phyloP scores from a whole-genome alignment of 148 eudicot species.

The Oxyria digyna region DNA sequence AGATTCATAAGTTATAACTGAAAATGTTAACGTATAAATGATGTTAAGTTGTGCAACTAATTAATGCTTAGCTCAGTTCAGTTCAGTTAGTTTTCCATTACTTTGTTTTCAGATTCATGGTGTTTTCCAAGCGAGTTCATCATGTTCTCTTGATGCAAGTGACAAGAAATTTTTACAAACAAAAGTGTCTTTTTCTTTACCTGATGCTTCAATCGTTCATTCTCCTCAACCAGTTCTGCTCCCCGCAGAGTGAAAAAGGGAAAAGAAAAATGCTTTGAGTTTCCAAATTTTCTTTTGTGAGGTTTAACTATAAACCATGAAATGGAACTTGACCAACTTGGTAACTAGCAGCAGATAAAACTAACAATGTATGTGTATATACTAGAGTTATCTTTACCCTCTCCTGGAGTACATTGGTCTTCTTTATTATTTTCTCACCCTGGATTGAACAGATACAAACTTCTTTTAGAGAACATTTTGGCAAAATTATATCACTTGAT shows the following conservation, averaged over 20 bases:
- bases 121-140: too few relatives aligned
- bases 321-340: background rate
- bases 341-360: background rate
- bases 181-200: background rate
- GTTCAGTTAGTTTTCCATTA: too few relatives aligned
- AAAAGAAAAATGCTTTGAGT: too few relatives aligned
- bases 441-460: constrained; percentile 14
- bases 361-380: background rate
- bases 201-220: constrained; percentile 53
- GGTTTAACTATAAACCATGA: background rate
- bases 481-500: background rate
- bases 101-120: too few relatives aligned
- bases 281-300: too few relatives aligned
- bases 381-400: constrained; percentile 35
- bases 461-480: background rate
- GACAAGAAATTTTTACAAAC: background rate
- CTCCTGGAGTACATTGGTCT: constrained; percentile 56
- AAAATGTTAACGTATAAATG: too few relatives aligned
- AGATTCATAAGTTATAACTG: too few relatives aligned
- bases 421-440: constrained; percentile 66
- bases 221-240: constrained; percentile 56
- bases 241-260: constrained; percentile 26
- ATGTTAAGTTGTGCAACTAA: too few relatives aligned
- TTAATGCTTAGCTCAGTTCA: too few relatives aligned
- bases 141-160: too few relatives aligned